Percentiles rank a stretch among this genome's conserved stretches.
Conservation (phyloP, 73 alveolate species). For the Stentor coeruleus region DNA sequence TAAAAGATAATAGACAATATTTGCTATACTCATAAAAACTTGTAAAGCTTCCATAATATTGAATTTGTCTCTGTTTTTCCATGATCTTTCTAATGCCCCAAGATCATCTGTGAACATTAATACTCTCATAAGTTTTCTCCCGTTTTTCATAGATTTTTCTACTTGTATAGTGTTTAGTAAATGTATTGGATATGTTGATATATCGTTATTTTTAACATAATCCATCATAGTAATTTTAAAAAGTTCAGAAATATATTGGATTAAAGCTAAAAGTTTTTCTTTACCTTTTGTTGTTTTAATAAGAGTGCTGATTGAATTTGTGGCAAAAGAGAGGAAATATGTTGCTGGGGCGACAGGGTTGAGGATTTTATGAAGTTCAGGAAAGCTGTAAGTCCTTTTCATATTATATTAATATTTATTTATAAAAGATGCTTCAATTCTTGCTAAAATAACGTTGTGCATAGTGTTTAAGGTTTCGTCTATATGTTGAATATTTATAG, state of each 20-base stretch:
- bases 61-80: not conserved
- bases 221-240: not conserved
- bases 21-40: not conserved
- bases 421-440: too few species aligned
- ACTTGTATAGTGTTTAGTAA: not conserved
- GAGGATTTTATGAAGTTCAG: not conserved
- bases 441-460: too few species aligned
- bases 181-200: not conserved
- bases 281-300: constrained; percentile 12
- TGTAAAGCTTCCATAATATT: not conserved
- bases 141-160: constrained; percentile 23
- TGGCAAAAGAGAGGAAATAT: not conserved
- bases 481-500: too few species aligned
- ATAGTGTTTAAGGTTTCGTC: too few species aligned
- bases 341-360: not conserved
- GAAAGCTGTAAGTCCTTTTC: not conserved
- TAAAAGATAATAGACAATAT: constrained; percentile 15
- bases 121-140: constrained; percentile 21
- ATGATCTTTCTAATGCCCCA: not conserved
- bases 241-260: constrained; percentile 15
- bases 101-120: constrained; percentile 7
- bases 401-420: too few species aligned
- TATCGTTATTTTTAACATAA: not conserved
- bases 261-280: constrained; percentile 10
- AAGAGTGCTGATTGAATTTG: constrained; percentile 4